phyloP scores from a whole-genome alignment of 441 rosid genomes.

The Pelargonium citronellum region DNA sequence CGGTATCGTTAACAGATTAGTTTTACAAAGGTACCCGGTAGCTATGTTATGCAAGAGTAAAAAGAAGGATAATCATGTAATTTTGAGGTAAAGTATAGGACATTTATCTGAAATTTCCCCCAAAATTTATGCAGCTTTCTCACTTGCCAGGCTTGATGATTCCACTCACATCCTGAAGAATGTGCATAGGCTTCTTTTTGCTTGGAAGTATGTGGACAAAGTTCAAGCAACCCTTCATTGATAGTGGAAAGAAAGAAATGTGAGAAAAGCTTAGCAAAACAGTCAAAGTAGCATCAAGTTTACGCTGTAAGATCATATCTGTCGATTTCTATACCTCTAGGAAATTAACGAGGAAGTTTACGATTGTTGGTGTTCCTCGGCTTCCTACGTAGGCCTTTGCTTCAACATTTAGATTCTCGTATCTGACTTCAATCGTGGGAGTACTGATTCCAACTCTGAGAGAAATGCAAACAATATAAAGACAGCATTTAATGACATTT shows the following conservation, averaged over 20 bases:
- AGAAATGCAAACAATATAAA: background rate
- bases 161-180: slow-evolving; percentile 61
- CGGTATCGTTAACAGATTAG: no score
- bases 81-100: no score
- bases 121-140: background rate
- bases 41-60: no score
- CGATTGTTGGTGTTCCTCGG: slow-evolving; percentile 55
- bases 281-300: background rate
- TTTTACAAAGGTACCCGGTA: no score
- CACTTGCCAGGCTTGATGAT: slow-evolving; percentile 59
- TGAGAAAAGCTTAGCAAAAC: background rate
- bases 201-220: slow-evolving; percentile 41
- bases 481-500: no score
- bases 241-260: background rate
- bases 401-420: slow-evolving; percentile 36
- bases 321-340: slow-evolving; percentile 35
- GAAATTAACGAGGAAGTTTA: slow-evolving; percentile 35
- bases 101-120: no score
- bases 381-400: slow-evolving; percentile 54
- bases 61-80: no score
- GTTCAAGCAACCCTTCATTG: slow-evolving; percentile 35
- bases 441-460: slow-evolving; percentile 35
- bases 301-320: background rate
- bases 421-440: slow-evolving; percentile 64
- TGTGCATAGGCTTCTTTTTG: slow-evolving; percentile 41